These are phyloP conservation scores for Isabelozyma pseudorhagii DNA, from an alignment of 805 yeast species.

Conservation along the genomic window DNA sequence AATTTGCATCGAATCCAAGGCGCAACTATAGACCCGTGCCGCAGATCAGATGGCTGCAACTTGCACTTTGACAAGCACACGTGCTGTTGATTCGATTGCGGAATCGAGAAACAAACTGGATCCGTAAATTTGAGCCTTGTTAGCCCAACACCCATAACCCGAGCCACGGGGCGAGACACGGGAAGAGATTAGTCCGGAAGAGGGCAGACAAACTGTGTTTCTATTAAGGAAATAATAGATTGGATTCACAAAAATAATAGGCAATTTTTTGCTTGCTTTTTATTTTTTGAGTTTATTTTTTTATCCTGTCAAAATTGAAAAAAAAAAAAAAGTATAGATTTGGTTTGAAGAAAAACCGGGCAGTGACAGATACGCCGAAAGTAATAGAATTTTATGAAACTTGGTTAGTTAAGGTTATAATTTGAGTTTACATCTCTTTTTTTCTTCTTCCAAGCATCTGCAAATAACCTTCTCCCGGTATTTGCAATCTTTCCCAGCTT, in stretches of 20 bases:
- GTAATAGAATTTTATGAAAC: too few relatives aligned
- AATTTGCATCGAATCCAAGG: too few relatives aligned
- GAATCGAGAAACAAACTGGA: too few relatives aligned
- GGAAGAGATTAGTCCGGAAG: too few relatives aligned
- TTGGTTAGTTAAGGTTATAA: too few relatives aligned
- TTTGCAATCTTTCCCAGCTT: background rate
- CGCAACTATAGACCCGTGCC: background rate
- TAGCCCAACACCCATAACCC: background rate
- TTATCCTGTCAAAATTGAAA: background rate
- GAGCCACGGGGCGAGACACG: too few relatives aligned
- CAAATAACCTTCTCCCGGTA: too few relatives aligned
- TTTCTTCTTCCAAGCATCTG: background rate
- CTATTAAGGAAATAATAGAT: too few relatives aligned
- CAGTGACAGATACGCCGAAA: background rate
- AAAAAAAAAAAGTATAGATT: background rate
- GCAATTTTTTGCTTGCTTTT: background rate
- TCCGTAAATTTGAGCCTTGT: background rate
- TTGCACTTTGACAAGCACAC: background rate
- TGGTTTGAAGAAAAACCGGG: background rate
- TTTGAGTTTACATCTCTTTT: background rate
- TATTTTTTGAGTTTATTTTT: background rate
- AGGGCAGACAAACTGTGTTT: too few relatives aligned
- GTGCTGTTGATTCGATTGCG: background rate
- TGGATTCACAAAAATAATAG: background rate
- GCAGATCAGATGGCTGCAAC: background rate